These are phyloP conservation scores for Metschnikowia peoriensis DNA, from an alignment of 805 yeast genomes.

Conservation along the genomic window DNA sequence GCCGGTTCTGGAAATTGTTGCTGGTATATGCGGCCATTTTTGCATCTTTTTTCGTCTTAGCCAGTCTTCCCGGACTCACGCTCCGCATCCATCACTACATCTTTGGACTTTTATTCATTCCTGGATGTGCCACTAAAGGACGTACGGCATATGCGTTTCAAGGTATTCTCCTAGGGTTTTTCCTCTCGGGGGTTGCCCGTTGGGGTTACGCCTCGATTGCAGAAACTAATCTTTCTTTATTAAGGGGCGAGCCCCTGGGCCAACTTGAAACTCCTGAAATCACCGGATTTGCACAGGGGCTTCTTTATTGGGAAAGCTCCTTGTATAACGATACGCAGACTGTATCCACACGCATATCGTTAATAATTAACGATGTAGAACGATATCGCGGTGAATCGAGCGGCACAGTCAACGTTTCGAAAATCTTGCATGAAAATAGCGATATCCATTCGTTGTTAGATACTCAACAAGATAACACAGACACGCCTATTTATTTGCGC, in stretches of 20 bases:
- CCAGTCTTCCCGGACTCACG: conserved; percentile 59
- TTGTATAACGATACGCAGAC: conserved; percentile 8
- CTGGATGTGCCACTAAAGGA: conserved; percentile 81
- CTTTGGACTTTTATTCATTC: conserved; percentile 70
- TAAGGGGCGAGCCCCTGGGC: conserved; percentile 73
- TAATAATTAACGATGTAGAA: conserved; percentile 79
- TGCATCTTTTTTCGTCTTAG: conserved; percentile 31
- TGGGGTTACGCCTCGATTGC: conserved; percentile 94
- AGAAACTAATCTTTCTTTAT: conserved; percentile 66
- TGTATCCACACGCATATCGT: conserved; percentile 45
- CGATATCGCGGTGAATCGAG: conserved; percentile 55
- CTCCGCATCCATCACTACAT: conserved; percentile 79
- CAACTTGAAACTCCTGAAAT: conserved; percentile 51
- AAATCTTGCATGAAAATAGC: conserved; percentile 20
- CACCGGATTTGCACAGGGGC: conserved; percentile 31
- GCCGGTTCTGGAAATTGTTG: conserved; percentile 60
- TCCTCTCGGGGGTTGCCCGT: conserved; percentile 79
- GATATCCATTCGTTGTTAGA: conserved; percentile 23
- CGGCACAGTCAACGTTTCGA: conserved; percentile 36
- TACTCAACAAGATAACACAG: conserved; percentile 4
- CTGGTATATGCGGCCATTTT: conserved; percentile 51
- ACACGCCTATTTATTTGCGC: conserved; percentile 50
- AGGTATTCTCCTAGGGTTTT: conserved; percentile 78
- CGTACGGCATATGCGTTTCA: conserved; percentile 71
- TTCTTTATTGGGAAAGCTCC: conserved; percentile 35